These are phyloP conservation scores for Wickerhamiella azymoides DNA, from an alignment of 805 yeast genomes.

Conservation along the genomic window DNA sequence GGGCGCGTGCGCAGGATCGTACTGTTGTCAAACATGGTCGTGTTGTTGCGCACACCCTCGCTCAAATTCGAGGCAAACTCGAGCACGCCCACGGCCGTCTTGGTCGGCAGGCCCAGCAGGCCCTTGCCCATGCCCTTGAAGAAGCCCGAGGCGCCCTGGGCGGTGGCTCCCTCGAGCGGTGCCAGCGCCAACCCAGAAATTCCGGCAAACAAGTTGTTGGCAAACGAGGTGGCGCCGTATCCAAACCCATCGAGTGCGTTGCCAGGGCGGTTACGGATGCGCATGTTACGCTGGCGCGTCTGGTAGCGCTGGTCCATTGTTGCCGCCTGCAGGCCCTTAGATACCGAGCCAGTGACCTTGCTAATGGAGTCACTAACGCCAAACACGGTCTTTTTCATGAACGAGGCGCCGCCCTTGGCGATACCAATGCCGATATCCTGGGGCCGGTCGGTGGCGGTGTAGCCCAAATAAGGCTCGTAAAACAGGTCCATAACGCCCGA, in stretches of 20 bases:
- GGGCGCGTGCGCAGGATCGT: constrained; percentile 67
- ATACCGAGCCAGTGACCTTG: constrained; percentile 82
- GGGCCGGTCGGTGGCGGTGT: constrained; percentile 85
- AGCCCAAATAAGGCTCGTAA: constrained; percentile 95
- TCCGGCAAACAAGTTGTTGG: constrained; percentile 79
- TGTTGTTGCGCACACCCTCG: constrained; percentile 86
- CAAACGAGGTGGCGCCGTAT: constrained; percentile 75
- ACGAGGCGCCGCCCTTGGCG: constrained; percentile 92
- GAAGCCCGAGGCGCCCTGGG: constrained; percentile 84
- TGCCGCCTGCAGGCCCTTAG: constrained; percentile 84
- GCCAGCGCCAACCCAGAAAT: constrained; percentile 79
- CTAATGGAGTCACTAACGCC: constrained; percentile 91
- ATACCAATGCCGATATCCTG: constrained; percentile 89
- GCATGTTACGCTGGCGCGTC: constrained; percentile 58
- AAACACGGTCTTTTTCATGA: constrained; percentile 85
- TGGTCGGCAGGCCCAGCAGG: constrained; percentile 88
- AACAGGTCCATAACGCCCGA: constrained; percentile 94
- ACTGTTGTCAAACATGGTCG: constrained; percentile 62
- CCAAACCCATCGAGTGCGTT: constrained; percentile 78
- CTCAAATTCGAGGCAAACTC: constrained; percentile 86
- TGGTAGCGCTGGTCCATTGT: constrained; percentile 81
- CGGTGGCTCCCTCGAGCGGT: constrained; percentile 80
- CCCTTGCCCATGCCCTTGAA: constrained; percentile 92
- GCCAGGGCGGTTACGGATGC: constrained; percentile 63
- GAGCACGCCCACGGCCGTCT: constrained; percentile 87